Evolutionary conservation across 2,329 filamentous ascomycete species (phyloP).

Genomic region (Trichothecium sympodiale): DNA sequence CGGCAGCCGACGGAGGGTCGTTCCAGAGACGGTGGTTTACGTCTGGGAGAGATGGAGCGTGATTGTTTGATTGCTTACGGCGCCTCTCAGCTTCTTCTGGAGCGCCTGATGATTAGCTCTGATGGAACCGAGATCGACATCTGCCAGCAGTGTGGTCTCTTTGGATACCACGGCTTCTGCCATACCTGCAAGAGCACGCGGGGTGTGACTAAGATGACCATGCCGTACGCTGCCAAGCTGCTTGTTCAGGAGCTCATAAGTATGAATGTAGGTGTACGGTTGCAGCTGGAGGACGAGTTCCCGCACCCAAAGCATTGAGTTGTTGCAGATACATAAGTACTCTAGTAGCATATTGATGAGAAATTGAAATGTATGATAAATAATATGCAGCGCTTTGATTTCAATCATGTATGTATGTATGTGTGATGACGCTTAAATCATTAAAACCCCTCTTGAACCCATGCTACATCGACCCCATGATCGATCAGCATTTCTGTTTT

Average conservation of each 20-base stretch:
- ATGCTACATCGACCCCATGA: neutral
- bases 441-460: too few relatives aligned
- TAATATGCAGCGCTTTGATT: too few relatives aligned
- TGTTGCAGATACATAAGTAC: neutral
- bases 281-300: conserved; percentile 92
- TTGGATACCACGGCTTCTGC: conserved; percentile 92
- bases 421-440: too few relatives aligned
- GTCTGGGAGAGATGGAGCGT: conserved; percentile 96
- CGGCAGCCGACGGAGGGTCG: conserved; percentile 94
- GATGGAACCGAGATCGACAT: conserved; percentile 89
- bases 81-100: conserved; percentile 80
- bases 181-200: conserved; percentile 81
- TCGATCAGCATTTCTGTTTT: neutral
- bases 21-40: conserved; percentile 80
- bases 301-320: conserved; percentile 40
- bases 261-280: conserved; percentile 93
- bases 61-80: conserved; percentile 97
- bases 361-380: too few relatives aligned
- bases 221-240: conserved; percentile 95
- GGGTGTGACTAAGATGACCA: conserved; percentile 82
- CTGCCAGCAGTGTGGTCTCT: conserved; percentile 86
- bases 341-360: too few relatives aligned
- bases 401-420: neutral
- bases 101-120: conserved; percentile 88
- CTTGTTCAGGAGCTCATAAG: conserved; percentile 91